These are phyloP conservation scores for Cystofilobasidium capitatum DNA, from an alignment of 768 basidiomycete species.

Conservation along the genomic window DNA sequence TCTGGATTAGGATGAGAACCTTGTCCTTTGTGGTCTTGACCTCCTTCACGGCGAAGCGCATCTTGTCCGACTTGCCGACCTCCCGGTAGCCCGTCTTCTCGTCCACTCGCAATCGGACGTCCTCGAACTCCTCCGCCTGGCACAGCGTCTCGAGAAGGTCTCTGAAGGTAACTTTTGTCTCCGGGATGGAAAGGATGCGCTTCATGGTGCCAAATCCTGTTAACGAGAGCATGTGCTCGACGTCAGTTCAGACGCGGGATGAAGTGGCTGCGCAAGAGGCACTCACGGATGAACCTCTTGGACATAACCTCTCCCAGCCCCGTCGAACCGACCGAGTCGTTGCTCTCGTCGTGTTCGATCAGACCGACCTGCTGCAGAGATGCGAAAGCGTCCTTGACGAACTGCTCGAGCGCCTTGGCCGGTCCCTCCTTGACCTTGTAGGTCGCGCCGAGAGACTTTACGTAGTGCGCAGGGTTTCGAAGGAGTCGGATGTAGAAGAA, in stretches of 20 bases:
- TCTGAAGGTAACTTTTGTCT: conserved; percentile 9
- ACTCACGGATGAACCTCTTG: conserved; percentile 12
- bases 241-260: neutral
- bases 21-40: conserved; percentile 25
- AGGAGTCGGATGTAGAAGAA: conserved; percentile 80
- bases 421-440: conserved; percentile 11
- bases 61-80: conserved; percentile 2
- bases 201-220: conserved; percentile 4
- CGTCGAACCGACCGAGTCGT: neutral
- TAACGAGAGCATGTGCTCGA: neutral
- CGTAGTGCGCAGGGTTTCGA: conserved; percentile 71
- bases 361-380: conserved; percentile 17
- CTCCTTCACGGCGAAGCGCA: conserved; percentile 16
- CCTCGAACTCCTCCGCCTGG: conserved; percentile 26
- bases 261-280: neutral
- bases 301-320: conserved; percentile 16
- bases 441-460: conserved; percentile 15
- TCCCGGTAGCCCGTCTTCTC: conserved; percentile 19
- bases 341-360: neutral
- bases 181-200: neutral
- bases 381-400: conserved; percentile 32
- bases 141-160: conserved; percentile 24
- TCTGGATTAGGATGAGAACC: conserved; percentile 23
- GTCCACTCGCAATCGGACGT: conserved; percentile 15
- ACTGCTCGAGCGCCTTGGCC: conserved; percentile 47